phyloP scores from a whole-genome alignment of 345 rosid genomes.

The Syzygium aqueum region DNA sequence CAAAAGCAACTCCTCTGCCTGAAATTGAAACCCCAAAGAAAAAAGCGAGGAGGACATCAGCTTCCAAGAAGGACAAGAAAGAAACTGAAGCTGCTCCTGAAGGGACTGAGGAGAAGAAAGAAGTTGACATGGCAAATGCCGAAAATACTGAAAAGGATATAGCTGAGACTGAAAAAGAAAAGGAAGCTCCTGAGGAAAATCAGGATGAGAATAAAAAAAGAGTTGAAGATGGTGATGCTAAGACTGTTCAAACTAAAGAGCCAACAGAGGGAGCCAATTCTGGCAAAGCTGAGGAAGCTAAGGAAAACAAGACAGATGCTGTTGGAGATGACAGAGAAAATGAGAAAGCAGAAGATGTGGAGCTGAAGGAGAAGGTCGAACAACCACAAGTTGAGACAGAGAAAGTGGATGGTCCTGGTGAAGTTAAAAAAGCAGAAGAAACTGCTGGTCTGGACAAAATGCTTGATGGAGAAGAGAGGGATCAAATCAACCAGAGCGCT shows the following conservation, averaged over 20 bases:
- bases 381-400: conserved; percentile 11
- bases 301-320: conserved; percentile 7
- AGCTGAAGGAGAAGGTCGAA: conserved; percentile 11
- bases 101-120: conserved; percentile 24
- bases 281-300: conserved; percentile 8
- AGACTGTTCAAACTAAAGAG: not conserved
- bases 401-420: conserved; percentile 9
- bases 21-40: conserved; percentile 50
- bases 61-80: conserved; percentile 38
- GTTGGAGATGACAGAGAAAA: conserved; percentile 7
- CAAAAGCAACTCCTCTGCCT: conserved; percentile 21
- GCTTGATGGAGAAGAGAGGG: conserved; percentile 8
- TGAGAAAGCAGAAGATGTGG: conserved; percentile 8
- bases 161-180: conserved; percentile 16
- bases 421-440: conserved; percentile 6
- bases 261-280: not conserved
- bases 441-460: conserved; percentile 1
- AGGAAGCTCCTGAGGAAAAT: conserved; percentile 13
- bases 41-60: conserved; percentile 32
- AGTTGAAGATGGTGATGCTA: not conserved
- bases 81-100: conserved; percentile 28
- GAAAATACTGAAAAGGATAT: conserved; percentile 15
- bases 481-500: conserved; percentile 1
- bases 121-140: conserved; percentile 23
- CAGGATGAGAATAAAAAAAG: conserved; percentile 8